phyloP scores from a whole-genome alignment of 441 rosid genomes.

The Corymbia calophylla region DNA sequence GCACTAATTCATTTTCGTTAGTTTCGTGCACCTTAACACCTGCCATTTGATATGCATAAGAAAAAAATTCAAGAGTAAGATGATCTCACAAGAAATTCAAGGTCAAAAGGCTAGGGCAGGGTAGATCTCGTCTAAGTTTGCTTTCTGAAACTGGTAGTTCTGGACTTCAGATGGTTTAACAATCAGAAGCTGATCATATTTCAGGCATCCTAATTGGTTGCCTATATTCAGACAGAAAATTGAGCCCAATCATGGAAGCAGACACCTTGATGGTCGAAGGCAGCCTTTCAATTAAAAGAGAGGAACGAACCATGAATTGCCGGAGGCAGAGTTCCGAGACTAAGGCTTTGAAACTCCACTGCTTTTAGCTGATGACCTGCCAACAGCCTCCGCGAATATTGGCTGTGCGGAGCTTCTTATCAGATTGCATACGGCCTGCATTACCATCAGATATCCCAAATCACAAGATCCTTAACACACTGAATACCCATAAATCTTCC shows the following conservation, averaged over 20 bases:
- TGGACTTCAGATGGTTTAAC: neutral
- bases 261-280: neutral
- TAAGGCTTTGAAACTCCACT: slow-evolving; percentile 51
- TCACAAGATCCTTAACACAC: neutral
- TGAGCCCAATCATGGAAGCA: neutral
- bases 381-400: slow-evolving; percentile 55
- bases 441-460: neutral
- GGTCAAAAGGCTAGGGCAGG: neutral
- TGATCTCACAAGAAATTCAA: neutral
- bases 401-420: slow-evolving; percentile 47
- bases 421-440: slow-evolving; percentile 60
- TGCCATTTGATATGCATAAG: slow-evolving; percentile 17
- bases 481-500: neutral
- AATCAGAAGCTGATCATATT: neutral
- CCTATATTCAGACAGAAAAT: neutral
- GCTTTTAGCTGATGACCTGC: slow-evolving; percentile 46
- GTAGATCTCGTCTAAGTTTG: neutral
- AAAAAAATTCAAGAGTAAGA: neutral
- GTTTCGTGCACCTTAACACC: slow-evolving; percentile 81
- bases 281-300: neutral
- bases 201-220: neutral
- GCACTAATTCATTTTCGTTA: slow-evolving; percentile 63
- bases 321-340: slow-evolving; percentile 79
- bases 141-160: neutral
- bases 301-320: slow-evolving; percentile 45